phyloP scores from a whole-genome alignment of 2,329 filamentous ascomycete species.

The Fusarium sp. region DNA sequence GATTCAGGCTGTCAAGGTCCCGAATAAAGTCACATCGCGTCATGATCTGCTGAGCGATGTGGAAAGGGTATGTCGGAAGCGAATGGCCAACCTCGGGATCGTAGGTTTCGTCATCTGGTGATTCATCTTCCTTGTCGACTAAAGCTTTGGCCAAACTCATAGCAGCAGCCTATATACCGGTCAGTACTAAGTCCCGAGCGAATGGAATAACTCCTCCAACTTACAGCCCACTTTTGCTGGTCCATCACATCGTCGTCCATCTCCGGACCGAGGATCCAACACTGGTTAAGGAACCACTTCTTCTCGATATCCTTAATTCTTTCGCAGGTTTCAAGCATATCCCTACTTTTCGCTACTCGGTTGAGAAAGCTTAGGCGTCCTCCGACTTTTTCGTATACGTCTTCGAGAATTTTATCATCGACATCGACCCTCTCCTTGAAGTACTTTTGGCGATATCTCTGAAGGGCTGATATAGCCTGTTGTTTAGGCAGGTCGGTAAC shows the following conservation, averaged over 20 bases:
- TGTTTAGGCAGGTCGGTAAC: constrained; percentile 86
- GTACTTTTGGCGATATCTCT: constrained; percentile 86
- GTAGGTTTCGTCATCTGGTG: constrained; percentile 71
- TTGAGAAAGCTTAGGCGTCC: constrained; percentile 91
- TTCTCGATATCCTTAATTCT: constrained; percentile 77
- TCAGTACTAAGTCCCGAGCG: constrained; percentile 19
- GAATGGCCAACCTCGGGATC: constrained; percentile 78
- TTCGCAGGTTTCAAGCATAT: constrained; percentile 88
- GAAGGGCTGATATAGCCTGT: constrained; percentile 82
- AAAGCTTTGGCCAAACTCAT: constrained; percentile 94
- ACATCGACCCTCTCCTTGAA: constrained; percentile 74
- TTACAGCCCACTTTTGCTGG: constrained; percentile 93
- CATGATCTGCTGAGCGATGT: constrained; percentile 92
- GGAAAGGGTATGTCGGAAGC: constrained; percentile 84
- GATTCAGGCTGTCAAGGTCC: constrained; percentile 90
- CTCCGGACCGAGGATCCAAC: constrained; percentile 79
- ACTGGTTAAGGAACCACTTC: constrained; percentile 84
- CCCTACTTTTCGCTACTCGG: constrained; percentile 85
- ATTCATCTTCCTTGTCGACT: constrained; percentile 82
- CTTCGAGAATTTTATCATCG: constrained; percentile 71
- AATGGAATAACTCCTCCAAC: constrained; percentile 53
- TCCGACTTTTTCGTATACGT: constrained; percentile 89
- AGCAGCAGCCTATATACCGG: constrained; percentile 76
- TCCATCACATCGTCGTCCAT: constrained; percentile 99
- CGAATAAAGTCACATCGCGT: constrained; percentile 96